These are phyloP conservation scores for Microdochium bolleyi DNA, from an alignment of 2,329 filamentous ascomycete species.

Conservation along the genomic window DNA sequence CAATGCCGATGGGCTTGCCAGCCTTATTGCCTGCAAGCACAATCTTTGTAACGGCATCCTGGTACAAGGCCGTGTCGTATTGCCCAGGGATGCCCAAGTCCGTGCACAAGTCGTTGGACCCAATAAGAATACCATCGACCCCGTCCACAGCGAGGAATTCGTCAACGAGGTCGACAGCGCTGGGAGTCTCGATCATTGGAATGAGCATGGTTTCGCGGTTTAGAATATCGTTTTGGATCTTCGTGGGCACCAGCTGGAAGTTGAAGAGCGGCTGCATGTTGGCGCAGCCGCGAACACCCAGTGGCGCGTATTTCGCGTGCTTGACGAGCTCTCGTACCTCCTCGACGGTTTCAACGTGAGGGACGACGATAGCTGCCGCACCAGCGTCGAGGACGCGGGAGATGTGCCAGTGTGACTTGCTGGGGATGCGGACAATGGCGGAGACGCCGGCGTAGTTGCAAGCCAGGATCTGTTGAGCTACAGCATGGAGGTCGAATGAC, in stretches of 20 bases:
- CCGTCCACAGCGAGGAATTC: constrained; percentile 29
- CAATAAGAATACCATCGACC: constrained; percentile 29
- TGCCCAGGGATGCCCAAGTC: constrained; percentile 31
- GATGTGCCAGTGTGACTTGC: constrained; percentile 27
- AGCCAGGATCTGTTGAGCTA: constrained; percentile 27
- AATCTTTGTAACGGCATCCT: constrained; percentile 18
- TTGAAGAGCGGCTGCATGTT: constrained; percentile 26
- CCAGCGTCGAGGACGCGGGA: constrained; percentile 29
- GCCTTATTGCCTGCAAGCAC: constrained; percentile 20
- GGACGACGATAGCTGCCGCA: constrained; percentile 29
- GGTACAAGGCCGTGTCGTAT: constrained; percentile 22
- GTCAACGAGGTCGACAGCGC: constrained; percentile 27
- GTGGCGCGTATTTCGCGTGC: constrained; percentile 26
- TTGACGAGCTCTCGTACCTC: constrained; percentile 26
- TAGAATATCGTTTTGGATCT: constrained; percentile 22
- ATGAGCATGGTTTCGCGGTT: constrained; percentile 28
- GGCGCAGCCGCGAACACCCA: constrained; percentile 24
- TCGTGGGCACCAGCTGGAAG: constrained; percentile 22
- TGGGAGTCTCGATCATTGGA: constrained; percentile 33
- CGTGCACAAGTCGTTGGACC: constrained; percentile 28
- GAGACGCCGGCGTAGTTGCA: constrained; percentile 27
- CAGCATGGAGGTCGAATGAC: constrained; percentile 23
- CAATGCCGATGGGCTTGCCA: constrained; percentile 24
- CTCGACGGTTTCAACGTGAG: constrained; percentile 27
- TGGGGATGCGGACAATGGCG: constrained; percentile 30